Percentiles rank a stretch among this genome's conserved stretches.
These are phyloP conservation scores for Tolypocladium ovalisporum DNA, from an alignment of 2,329 filamentous ascomycete genomes.

Conservation along the genomic window DNA sequence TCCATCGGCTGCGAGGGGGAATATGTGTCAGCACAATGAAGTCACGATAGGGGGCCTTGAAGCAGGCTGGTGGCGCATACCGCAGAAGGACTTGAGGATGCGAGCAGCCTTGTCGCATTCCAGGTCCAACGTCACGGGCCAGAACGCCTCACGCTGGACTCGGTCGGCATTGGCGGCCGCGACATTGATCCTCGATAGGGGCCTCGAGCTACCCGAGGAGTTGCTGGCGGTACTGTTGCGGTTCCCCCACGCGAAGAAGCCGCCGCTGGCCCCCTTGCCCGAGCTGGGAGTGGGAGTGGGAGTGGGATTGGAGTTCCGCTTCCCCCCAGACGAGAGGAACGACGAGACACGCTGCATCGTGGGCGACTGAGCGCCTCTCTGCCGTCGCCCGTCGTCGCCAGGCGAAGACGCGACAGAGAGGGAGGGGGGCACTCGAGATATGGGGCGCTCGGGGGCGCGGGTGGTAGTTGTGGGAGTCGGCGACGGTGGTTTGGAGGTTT, in stretches of 20 bases:
- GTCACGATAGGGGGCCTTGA: background rate
- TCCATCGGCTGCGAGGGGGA: constrained; percentile 35
- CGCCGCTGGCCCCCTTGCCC: constrained; percentile 14
- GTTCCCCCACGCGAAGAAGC: constrained; percentile 34
- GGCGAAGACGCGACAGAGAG: constrained; percentile 21
- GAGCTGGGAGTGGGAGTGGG: constrained; percentile 23
- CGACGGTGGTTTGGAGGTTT: background rate
- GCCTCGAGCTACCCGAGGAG: constrained; percentile 8
- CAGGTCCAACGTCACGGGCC: constrained; percentile 74
- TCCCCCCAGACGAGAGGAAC: constrained; percentile 34
- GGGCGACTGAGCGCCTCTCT: constrained; percentile 21
- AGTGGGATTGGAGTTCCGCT: constrained; percentile 24
- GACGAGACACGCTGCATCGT: constrained; percentile 33
- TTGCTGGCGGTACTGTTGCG: constrained; percentile 31
- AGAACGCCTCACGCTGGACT: constrained; percentile 56
- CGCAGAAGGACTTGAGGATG: constrained; percentile 84
- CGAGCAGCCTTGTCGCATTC: constrained; percentile 87
- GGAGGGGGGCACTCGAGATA: constrained; percentile 10
- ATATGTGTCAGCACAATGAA: background rate
- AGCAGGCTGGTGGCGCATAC: constrained; percentile 28
- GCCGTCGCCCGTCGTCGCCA: constrained; percentile 20
- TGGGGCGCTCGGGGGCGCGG: background rate
- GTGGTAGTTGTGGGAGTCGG: background rate
- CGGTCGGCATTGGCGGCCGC: constrained; percentile 19
- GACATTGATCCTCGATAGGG: constrained; percentile 22